Percentiles rank a stretch among this genome's conserved stretches.
Evolutionary conservation across 345 rosid species (phyloP).

Genomic region (Melaleuca alternifolia): DNA sequence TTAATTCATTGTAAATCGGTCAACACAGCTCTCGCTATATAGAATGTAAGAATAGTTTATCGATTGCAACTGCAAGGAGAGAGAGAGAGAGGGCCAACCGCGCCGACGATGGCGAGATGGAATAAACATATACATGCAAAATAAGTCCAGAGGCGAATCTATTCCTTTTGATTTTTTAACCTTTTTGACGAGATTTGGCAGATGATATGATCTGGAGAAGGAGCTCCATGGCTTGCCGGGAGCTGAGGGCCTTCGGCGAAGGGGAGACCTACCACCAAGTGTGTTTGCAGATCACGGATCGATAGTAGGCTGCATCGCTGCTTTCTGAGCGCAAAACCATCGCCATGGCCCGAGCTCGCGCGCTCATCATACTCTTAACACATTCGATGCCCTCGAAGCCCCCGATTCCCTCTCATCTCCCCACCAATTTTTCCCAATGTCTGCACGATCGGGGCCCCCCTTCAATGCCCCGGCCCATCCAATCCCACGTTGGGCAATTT

Average conservation of each 20-base stretch:
- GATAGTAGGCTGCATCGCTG: not conserved
- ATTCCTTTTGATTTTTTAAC: not conserved
- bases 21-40: no score
- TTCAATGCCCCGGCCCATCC: not conserved
- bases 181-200: not conserved
- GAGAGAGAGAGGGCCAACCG: no score
- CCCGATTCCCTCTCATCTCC: not conserved
- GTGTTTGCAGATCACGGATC: not conserved
- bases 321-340: not conserved
- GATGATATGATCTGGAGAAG: slow-evolving; percentile 7
- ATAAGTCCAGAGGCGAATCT: not conserved
- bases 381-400: not conserved
- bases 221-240: slow-evolving; percentile 4
- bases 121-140: not conserved
- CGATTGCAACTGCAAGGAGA: no score
- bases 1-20: no score
- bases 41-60: no score
- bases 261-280: slow-evolving; percentile 8
- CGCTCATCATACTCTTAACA: slow-evolving; percentile 2
- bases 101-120: no score
- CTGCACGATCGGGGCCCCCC: slow-evolving; percentile 1
- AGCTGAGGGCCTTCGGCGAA: not conserved
- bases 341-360: not conserved
- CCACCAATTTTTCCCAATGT: not conserved
- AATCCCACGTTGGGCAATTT: not conserved